Conservation (phyloP, 2,329 filamentous ascomycete species). For the Aspergillus sp. region DNA sequence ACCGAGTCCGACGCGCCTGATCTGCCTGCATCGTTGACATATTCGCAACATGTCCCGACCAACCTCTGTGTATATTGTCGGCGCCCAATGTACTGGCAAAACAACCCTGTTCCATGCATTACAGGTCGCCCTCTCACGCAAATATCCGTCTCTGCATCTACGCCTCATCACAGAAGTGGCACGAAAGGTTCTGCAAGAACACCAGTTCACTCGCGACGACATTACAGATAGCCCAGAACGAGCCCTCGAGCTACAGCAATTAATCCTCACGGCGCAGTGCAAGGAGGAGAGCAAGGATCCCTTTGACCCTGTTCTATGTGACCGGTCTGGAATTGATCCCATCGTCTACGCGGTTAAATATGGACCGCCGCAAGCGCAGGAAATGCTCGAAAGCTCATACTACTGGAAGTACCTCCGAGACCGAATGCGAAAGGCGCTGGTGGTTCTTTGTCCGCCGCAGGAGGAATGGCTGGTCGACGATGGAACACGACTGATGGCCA, state of each 20-base stretch:
- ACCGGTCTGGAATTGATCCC: neutral
- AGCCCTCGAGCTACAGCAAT: neutral
- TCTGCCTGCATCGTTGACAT: too few relatives aligned
- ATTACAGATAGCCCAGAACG: neutral
- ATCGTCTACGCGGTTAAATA: neutral
- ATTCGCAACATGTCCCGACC: neutral
- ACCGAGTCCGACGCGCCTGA: too few relatives aligned
- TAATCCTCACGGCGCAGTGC: neutral
- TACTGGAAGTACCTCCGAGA: neutral
- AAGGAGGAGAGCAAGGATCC: neutral
- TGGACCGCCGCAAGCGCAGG: neutral
- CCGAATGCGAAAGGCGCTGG: neutral
- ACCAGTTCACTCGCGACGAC: slow-evolving; percentile 1
- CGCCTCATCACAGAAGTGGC: slow-evolving; percentile 3
- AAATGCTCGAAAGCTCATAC: neutral
- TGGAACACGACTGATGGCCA: neutral
- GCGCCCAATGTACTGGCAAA: slow-evolving; percentile 6
- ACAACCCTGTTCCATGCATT: neutral
- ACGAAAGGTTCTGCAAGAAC: neutral
- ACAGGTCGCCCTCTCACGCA: neutral
- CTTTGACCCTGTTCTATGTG: neutral
- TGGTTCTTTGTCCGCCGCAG: neutral
- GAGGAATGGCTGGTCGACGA: neutral
- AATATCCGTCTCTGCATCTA: neutral
- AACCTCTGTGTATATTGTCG: slow-evolving; percentile 1